A percentile compares a stretch with the other conserved stretches of the same genome.
Evolutionary conservation across 2,329 filamentous ascomycete genomes (phyloP).

Genomic region (Aspergillus ustus): DNA sequence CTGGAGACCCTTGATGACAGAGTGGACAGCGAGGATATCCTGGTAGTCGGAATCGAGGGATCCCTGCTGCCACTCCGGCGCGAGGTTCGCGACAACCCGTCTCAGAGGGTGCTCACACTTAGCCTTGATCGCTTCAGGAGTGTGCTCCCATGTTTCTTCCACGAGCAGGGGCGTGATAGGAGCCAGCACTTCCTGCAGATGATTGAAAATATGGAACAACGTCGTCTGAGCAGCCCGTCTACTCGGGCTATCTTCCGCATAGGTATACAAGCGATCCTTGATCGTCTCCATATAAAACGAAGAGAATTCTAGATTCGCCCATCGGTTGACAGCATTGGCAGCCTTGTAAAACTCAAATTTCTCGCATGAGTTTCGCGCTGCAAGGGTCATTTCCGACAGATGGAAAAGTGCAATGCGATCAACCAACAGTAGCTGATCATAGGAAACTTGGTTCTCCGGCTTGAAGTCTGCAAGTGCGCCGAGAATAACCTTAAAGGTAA

Average conservation of each 20-base stretch:
- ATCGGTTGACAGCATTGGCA: constrained; percentile 73
- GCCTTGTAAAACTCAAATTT: constrained; percentile 84
- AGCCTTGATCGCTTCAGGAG: constrained; percentile 66
- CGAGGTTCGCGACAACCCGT: constrained; percentile 39
- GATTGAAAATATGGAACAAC: constrained; percentile 66
- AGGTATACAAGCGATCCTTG: constrained; percentile 92
- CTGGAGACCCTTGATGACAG: constrained; percentile 73
- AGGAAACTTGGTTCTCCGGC: constrained; percentile 43
- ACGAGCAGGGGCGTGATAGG: constrained; percentile 83
- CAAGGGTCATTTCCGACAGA: constrained; percentile 66
- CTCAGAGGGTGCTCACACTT: constrained; percentile 52
- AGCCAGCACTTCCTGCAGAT: constrained; percentile 76
- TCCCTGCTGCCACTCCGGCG: constrained; percentile 45
- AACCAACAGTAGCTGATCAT: constrained; percentile 59
- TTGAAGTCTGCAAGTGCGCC: constrained; percentile 69
- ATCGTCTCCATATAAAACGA: constrained; percentile 92
- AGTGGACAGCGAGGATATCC: constrained; percentile 56
- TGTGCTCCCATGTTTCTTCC: constrained; percentile 84
- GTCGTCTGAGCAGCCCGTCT: constrained; percentile 61
- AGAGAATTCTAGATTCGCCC: constrained; percentile 81
- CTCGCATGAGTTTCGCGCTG: constrained; percentile 68
- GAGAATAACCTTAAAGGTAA: constrained; percentile 87
- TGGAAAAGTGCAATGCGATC: constrained; percentile 81
- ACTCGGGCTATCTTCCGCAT: constrained; percentile 67
- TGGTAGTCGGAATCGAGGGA: constrained; percentile 54